These are phyloP conservation scores for Xylaria hypoxylon DNA, from an alignment of 2,329 filamentous ascomycete species.

Conservation along the genomic window DNA sequence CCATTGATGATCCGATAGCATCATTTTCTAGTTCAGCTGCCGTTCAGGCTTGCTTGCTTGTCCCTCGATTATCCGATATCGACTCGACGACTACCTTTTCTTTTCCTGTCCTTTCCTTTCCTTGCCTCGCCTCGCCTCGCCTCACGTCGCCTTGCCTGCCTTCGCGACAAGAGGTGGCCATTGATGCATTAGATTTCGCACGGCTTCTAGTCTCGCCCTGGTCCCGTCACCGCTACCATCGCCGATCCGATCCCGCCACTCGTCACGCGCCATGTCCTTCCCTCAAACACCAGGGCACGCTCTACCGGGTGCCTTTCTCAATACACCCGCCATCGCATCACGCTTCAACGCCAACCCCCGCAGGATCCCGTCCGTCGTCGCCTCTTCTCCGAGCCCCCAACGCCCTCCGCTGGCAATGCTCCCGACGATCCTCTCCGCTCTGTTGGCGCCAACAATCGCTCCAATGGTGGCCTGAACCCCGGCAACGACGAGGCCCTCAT, in stretches of 20 bases:
- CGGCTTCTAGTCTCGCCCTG: background rate
- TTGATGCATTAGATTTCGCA: constrained; percentile 26
- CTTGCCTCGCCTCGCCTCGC: too few relatives aligned
- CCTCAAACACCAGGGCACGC: constrained; percentile 74
- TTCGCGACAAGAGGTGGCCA: background rate
- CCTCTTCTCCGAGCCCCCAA: constrained; percentile 56
- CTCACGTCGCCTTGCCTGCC: too few relatives aligned
- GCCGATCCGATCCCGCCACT: constrained; percentile 3
- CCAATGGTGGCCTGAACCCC: constrained; percentile 30
- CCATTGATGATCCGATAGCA: constrained; percentile 52
- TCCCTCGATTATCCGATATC: constrained; percentile 33
- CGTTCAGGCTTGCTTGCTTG: constrained; percentile 44
- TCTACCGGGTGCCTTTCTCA: constrained; percentile 79
- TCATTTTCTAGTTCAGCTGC: constrained; percentile 44
- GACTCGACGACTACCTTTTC: constrained; percentile 19
- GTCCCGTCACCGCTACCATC: constrained; percentile 13
- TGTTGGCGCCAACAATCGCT: constrained; percentile 13
- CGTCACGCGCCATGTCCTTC: constrained; percentile 62
- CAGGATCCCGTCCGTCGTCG: constrained; percentile 63
- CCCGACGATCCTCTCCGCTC: background rate
- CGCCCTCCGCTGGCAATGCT: constrained; percentile 21
- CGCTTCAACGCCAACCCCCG: constrained; percentile 58
- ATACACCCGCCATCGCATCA: constrained; percentile 74
- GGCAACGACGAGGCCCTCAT: constrained; percentile 43
- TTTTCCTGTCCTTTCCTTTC: too few relatives aligned